Conservation (phyloP, 345 rosid species). For the Syzygium aqueum region DNA sequence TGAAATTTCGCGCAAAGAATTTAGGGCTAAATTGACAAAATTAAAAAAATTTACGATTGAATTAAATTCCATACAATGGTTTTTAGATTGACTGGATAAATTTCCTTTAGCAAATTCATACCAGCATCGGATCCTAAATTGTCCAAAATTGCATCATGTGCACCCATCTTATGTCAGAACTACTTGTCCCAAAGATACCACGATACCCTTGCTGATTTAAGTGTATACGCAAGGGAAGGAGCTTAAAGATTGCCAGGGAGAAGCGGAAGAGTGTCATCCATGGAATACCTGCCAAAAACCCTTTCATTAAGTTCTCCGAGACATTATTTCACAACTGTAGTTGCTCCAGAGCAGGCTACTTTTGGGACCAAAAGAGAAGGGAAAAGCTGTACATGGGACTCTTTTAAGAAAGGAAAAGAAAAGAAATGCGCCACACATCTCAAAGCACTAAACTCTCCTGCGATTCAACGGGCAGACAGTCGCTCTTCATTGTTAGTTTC, state of each 20-base stretch:
- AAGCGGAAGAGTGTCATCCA: background rate
- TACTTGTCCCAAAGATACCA: slow-evolving; percentile 53
- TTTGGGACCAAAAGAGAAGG: too few species aligned
- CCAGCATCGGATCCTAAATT: accelerated
- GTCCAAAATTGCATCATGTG: background rate
- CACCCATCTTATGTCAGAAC: slow-evolving; percentile 47
- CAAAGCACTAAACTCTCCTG: background rate
- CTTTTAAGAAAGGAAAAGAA: background rate
- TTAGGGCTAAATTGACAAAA: accelerated
- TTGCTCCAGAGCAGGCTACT: background rate
- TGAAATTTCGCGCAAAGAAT: accelerated
- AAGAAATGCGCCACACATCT: background rate
- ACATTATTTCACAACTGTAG: background rate
- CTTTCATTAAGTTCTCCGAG: background rate
- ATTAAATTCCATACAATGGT: accelerated
- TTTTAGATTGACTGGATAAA: background rate
- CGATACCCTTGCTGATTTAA: slow-evolving; percentile 17
- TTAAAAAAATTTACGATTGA: accelerated
- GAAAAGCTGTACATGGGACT: background rate
- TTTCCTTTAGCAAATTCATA: background rate
- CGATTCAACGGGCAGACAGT: background rate
- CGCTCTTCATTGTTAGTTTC: slow-evolving; percentile 16
- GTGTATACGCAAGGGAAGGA: background rate
- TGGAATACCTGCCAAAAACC: background rate
- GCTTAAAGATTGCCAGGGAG: background rate